Evolutionary conservation across 2,329 filamentous ascomycete genomes (phyloP), one percentile per base, ranked within the genome.

Genomic region (Daldinia sp.): DNA sequence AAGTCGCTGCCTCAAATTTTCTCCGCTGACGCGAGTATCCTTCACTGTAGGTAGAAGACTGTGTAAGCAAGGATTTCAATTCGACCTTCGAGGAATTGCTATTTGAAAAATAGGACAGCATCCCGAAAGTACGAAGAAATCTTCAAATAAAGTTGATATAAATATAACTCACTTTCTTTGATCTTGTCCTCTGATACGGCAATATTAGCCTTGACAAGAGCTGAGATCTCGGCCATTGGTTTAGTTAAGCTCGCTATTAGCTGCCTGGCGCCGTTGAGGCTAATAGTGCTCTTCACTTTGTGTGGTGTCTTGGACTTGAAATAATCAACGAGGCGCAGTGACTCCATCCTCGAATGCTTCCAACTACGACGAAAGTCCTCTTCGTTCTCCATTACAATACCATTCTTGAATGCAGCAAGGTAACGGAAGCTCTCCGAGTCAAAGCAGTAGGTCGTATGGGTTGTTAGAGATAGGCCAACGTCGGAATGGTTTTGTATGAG

Each of bases 391-490:
- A 65, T 52, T 15, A 75, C 41, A 3, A 59, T 13, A 11, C 65
- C 72, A 8, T 76, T 66, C 60, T 77, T 77, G 32, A 62, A 61
- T 0, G 78, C 77, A 1, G 78, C 78, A 0, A 81, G 70, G 48
- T 73, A 81, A 4, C 78, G 77, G 60, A 81, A 81, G 32, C 76
- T 77, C 67, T 81, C 78, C 1, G 78, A 80, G 61, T 81, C 79
- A 45, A 81, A 81, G 62, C 77, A 81, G 58, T 77, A 82, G 2
- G 55, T 50, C 0, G 71, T 73, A 2, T 73, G 76, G 4, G 39
- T 72, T 32, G n/a, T 66, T 2, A 80, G 69, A 0, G 55, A 59
- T 3, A 79, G 52, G 1, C 71, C 68, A n/a, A 78, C 59, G 13
- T 75, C 70, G 3, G 59, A 51, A 63, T 77, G 72, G 19, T 75